Evolutionary conservation across 108 stramenopile species (phyloP).

Genomic region (Stephanodiscus triporus): DNA sequence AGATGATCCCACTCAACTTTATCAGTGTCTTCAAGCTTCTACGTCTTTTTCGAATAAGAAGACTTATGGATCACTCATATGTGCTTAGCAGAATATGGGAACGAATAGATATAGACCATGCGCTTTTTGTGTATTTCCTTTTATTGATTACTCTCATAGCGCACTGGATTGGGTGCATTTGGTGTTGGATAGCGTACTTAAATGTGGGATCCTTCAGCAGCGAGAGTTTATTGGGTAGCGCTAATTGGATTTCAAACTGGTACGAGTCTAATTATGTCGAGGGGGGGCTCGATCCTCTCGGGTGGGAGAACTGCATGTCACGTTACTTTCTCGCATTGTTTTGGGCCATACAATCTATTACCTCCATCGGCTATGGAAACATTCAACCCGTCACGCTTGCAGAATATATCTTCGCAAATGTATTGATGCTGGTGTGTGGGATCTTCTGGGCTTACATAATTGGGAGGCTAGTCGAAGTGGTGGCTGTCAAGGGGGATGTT

Average conservation of each 20-base stretch:
- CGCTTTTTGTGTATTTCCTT: slow-evolving; percentile 27
- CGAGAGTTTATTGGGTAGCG: slow-evolving; percentile 12
- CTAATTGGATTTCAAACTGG: slow-evolving; percentile 55
- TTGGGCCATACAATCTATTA: slow-evolving; percentile 58
- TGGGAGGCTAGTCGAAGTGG: slow-evolving; percentile 42
- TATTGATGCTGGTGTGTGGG: slow-evolving; percentile 35
- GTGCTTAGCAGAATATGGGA: slow-evolving; percentile 25
- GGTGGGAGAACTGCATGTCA: slow-evolving; percentile 32
- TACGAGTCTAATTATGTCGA: slow-evolving; percentile 25
- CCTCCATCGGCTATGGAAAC: slow-evolving; percentile 58
- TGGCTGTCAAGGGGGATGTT: slow-evolving; percentile 3
- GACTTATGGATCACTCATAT: slow-evolving; percentile 22
- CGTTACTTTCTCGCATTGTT: slow-evolving; percentile 54
- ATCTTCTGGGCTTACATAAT: slow-evolving; percentile 54
- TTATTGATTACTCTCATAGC: slow-evolving; percentile 21
- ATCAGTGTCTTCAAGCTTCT: slow-evolving; percentile 38
- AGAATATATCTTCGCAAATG: slow-evolving; percentile 44
- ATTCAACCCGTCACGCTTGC: slow-evolving; percentile 42
- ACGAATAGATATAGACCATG: slow-evolving; percentile 18
- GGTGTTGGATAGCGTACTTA: slow-evolving; percentile 37
- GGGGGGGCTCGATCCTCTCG: slow-evolving; percentile 55
- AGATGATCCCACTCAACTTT: not conserved
- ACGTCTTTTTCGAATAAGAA: slow-evolving; percentile 27
- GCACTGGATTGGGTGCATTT: slow-evolving; percentile 36
- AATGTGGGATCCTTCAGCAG: slow-evolving; percentile 42